Percentiles rank a stretch among this genome's conserved stretches.
These are phyloP conservation scores for Ophiocordyceps camponoti-leonardi DNA, from an alignment of 2,329 filamentous ascomycete genomes.

Conservation along the genomic window DNA sequence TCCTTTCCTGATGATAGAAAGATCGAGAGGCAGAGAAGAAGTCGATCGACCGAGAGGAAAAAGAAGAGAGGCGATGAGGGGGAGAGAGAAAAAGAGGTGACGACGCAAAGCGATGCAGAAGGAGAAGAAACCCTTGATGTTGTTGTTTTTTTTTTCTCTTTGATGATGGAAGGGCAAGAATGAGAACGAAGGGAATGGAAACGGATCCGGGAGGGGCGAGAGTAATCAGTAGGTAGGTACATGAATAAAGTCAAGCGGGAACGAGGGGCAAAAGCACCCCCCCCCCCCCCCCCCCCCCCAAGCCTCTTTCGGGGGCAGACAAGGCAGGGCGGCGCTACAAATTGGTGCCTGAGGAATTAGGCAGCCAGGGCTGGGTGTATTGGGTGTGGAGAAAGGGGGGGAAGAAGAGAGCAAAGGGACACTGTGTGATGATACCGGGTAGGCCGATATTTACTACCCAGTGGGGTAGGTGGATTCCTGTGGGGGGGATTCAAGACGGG, in stretches of 20 bases:
- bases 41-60: slow-evolving; percentile 6
- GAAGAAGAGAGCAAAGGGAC: background rate
- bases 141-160: too few relatives aligned
- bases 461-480: too few relatives aligned
- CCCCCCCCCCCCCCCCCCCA: background rate
- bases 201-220: slow-evolving; percentile 1
- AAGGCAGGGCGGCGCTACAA: background rate
- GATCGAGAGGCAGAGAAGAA: slow-evolving; percentile 9
- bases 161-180: background rate
- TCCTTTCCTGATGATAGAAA: slow-evolving; percentile 26
- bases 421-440: background rate
- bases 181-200: slow-evolving; percentile 2
- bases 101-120: background rate
- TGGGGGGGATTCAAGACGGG: too few relatives aligned
- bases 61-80: background rate
- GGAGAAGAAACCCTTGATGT: background rate
- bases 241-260: background rate
- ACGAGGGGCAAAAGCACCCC: slow-evolving; percentile 1
- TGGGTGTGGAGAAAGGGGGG: background rate
- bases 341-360: slow-evolving; percentile 3
- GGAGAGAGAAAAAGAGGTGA: background rate
- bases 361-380: background rate
- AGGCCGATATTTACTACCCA: background rate
- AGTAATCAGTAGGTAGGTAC: background rate
- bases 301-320: background rate